phyloP scores from a whole-genome alignment of 2,329 filamentous ascomycete species.

The Dothideomycetes sp. region DNA sequence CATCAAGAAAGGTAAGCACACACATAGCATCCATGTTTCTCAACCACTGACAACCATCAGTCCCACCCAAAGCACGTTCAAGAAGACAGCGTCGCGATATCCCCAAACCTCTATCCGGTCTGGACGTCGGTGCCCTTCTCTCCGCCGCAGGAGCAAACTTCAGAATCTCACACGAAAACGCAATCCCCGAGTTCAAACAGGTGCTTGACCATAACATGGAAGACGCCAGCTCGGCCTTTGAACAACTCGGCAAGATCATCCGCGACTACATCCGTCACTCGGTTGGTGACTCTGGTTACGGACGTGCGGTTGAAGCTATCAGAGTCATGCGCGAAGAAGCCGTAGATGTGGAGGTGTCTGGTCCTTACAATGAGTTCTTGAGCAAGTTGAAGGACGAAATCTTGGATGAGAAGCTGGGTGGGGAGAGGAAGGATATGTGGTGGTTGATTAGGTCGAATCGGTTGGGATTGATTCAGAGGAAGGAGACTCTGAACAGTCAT shows the following conservation, averaged over 20 bases:
- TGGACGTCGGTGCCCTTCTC: conserved; percentile 79
- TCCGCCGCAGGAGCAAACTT: conserved; percentile 32
- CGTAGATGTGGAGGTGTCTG: conserved; percentile 64
- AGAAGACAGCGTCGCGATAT: conserved; percentile 50
- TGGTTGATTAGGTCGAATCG: conserved; percentile 56
- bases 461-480: conserved; percentile 64
- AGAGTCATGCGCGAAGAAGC: conserved; percentile 71
- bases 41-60: conserved; percentile 33
- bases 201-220: conserved; percentile 40
- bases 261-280: conserved; percentile 60
- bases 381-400: conserved; percentile 62
- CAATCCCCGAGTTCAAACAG: conserved; percentile 86
- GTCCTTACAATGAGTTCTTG: conserved; percentile 67
- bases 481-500: conserved; percentile 53
- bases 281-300: conserved; percentile 67
- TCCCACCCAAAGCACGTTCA: conserved; percentile 70
- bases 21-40: not conserved
- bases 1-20: conserved; percentile 51
- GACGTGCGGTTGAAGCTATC: conserved; percentile 64
- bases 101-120: conserved; percentile 77
- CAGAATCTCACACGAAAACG: conserved; percentile 59
- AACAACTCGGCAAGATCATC: conserved; percentile 67
- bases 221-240: conserved; percentile 40
- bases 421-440: conserved; percentile 77
- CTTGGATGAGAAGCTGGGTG: conserved; percentile 59